Evolutionary conservation across 345 rosid genomes (phyloP).

Genomic region (Arabidopsis arenosa): DNA sequence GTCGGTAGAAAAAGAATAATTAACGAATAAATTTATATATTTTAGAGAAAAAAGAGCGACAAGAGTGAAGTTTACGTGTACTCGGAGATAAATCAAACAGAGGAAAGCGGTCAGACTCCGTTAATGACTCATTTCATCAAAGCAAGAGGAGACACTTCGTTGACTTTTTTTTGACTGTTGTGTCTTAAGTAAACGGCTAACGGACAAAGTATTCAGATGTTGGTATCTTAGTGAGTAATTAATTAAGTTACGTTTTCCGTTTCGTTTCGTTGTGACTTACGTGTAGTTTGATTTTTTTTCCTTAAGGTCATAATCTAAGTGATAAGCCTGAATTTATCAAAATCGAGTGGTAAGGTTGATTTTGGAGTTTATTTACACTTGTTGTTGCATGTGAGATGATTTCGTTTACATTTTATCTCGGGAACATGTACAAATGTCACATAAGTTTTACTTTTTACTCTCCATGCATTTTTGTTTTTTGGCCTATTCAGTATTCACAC

Average conservation of each 20-base stretch:
- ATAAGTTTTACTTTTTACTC: not conserved
- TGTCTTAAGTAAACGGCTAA: constrained; percentile 32
- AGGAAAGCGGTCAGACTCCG: constrained; percentile 26
- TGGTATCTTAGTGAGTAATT: not conserved
- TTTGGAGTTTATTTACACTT: not conserved
- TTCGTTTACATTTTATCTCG: not conserved
- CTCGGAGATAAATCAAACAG: constrained; percentile 16
- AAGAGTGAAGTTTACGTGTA: constrained; percentile 38
- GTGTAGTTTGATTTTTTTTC: not conserved
- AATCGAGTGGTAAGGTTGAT: not conserved
- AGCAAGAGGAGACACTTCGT: constrained; percentile 21
- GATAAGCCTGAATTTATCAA: constrained; percentile 1
- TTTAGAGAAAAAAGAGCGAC: not conserved
- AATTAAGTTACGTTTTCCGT: not conserved
- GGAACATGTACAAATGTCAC: not conserved
- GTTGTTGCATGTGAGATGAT: not conserved
- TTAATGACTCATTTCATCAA: constrained; percentile 37
- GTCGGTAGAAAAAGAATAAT: constrained; percentile 38
- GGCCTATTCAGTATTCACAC: too few relatives aligned
- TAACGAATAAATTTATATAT: not conserved
- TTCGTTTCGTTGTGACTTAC: not conserved
- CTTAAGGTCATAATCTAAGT: constrained; percentile 12
- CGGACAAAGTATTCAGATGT: constrained; percentile 20
- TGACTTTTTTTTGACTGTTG: constrained; percentile 29
- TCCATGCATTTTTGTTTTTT: not conserved